Evolutionary conservation across 768 basidiomycete species (phyloP), one percentile per base, ranked within the genome.

Genomic region (Russula earlei): DNA sequence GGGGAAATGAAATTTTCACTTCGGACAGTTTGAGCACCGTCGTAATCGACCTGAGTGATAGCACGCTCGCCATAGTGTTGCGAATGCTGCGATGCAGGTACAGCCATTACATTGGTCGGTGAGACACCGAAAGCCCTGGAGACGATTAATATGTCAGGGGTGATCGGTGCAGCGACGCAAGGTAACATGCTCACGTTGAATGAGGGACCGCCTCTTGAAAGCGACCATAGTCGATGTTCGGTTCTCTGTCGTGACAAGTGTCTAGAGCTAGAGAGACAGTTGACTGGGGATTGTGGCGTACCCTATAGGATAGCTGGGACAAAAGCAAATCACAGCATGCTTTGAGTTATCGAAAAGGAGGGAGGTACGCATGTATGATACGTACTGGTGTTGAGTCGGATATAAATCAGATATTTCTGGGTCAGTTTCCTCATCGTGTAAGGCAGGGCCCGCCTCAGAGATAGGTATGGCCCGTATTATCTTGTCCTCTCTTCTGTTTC

Each of bases 21-120:
- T 49, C 25, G 46, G 22, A 38, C 34, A 17, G 36, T 19, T 43
- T 58, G 56, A 38, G 25, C 22, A 2, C 56, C 56, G 10, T 37
- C 57, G 25, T 58, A 58, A 27, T 58, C 57, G 52, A 58, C 20
- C 7, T 58, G 33, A 7, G 57, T 58, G 31, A 58, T 53, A 17
- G 57, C 57, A 11, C 57, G 57, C 47, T 58, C 57, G 29, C 57
- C 57, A 40, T 54, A 58, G 7, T 58, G 51, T 57, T 52, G 57
- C 17, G 57, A 54, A 6, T 49, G 41, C 29, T 54, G 57, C 17
- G 57, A 38, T 17, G 12, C 42, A 12, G 57, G 57, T 12, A 58
- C 52, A 38, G 47, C 47, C 37, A 38, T 44, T 36, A 54, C 34
- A 2, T 53, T 46, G n/a, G 40, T 22, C 5, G 41, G 56, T 22